Conservation (phyloP, 2,329 filamentous ascomycete species). For the Thielaviopsis ethacetica region DNA sequence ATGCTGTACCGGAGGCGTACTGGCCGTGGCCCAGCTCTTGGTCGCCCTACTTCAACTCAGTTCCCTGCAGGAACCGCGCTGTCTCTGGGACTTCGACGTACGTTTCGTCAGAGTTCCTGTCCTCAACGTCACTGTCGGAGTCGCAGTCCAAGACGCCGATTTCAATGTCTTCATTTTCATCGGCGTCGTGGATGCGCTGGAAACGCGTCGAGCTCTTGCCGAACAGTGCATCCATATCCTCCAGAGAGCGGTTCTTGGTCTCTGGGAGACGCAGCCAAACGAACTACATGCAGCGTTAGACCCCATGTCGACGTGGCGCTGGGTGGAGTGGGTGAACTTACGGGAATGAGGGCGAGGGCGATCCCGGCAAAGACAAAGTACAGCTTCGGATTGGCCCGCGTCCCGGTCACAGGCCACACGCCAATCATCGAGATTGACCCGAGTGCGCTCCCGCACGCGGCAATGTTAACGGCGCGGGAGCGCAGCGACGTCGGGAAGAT, state of each 20-base stretch:
- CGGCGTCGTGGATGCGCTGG: neutral
- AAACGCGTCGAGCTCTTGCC: slow-evolving; percentile 9
- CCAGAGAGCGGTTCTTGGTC: slow-evolving; percentile 25
- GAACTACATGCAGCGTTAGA: slow-evolving; percentile 16
- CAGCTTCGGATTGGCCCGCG: slow-evolving; percentile 21
- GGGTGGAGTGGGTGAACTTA: slow-evolving; percentile 17
- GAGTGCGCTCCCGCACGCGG: slow-evolving; percentile 36
- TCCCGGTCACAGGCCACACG: slow-evolving; percentile 37
- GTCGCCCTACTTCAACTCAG: neutral
- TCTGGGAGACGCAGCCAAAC: slow-evolving; percentile 28
- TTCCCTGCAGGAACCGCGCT: neutral
- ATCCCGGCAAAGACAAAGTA: slow-evolving; percentile 43
- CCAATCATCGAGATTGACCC: slow-evolving; percentile 38
- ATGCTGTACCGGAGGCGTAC: neutral
- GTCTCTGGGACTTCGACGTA: neutral
- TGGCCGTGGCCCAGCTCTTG: neutral
- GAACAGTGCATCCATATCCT: slow-evolving; percentile 30
- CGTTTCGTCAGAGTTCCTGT: neutral
- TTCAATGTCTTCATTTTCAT: neutral
- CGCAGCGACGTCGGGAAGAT: slow-evolving; percentile 43
- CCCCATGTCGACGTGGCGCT: too few species aligned
- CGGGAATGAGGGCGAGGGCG: slow-evolving; percentile 30
- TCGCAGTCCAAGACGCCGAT: neutral
- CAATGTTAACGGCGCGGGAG: slow-evolving; percentile 37
- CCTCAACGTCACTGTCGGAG: neutral